Evolutionary conservation across 352 stramenopile species (phyloP).

Genomic region (Globisporangium cylindrosporum): DNA sequence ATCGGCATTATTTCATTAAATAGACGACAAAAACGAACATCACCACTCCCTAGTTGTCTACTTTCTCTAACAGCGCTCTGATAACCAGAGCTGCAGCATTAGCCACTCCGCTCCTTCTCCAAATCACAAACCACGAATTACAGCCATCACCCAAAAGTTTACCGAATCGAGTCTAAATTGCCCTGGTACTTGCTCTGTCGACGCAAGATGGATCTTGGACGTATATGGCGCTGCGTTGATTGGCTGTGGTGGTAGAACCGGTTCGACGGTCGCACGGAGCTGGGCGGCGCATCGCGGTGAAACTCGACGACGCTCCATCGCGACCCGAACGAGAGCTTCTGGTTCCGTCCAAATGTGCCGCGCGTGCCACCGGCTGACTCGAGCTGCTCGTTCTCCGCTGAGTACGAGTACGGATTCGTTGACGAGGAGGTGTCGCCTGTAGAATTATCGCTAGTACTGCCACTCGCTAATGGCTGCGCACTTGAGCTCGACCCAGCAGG

Average conservation of each 20-base stretch:
- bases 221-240: slow-evolving; percentile 18
- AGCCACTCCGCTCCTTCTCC: too few relatives aligned
- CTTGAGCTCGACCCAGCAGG: background rate
- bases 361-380: slow-evolving; percentile 35
- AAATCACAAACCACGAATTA: too few relatives aligned
- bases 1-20: background rate
- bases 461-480: background rate
- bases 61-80: too few relatives aligned
- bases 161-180: background rate
- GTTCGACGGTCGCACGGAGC: slow-evolving; percentile 26
- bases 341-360: slow-evolving; percentile 57
- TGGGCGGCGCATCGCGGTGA: slow-evolving; percentile 32
- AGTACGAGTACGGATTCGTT: background rate
- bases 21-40: background rate
- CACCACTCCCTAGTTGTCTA: too few relatives aligned
- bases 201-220: slow-evolving; percentile 16
- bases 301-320: slow-evolving; percentile 61
- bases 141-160: slow-evolving; percentile 5
- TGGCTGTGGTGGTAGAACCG: slow-evolving; percentile 28
- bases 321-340: slow-evolving; percentile 60
- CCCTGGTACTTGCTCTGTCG: slow-evolving; percentile 3
- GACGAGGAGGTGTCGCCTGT: background rate
- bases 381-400: slow-evolving; percentile 28
- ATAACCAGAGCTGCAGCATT: too few relatives aligned
- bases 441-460: background rate